Percentiles rank a stretch among this genome's conserved stretches.
These are phyloP conservation scores for Centaurea solstitialis DNA, from an alignment of 129 eudicot species.

Conservation along the genomic window DNA sequence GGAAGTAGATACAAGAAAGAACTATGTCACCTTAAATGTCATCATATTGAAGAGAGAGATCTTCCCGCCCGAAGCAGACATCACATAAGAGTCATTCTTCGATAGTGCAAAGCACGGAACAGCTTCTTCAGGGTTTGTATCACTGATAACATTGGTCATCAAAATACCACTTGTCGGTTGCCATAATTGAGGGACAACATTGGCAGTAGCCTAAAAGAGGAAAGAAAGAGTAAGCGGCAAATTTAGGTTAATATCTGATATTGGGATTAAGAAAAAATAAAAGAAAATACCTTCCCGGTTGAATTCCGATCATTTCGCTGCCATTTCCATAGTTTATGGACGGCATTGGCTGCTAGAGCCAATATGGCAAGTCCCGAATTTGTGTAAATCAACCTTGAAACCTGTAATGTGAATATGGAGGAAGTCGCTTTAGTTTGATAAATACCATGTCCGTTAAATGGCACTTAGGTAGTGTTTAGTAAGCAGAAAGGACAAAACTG, in stretches of 20 bases:
- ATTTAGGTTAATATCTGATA: neutral
- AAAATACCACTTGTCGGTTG: slow-evolving; percentile 86
- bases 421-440: neutral
- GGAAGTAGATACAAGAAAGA: neutral
- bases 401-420: slow-evolving; percentile 33
- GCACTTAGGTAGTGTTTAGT: neutral
- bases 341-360: slow-evolving; percentile 84
- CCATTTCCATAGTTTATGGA: slow-evolving; percentile 89
- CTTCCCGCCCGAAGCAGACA: slow-evolving; percentile 94
- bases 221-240: neutral
- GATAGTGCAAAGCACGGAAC: slow-evolving; percentile 88
- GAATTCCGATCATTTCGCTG: slow-evolving; percentile 62
- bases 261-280: neutral
- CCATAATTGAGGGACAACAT: slow-evolving; percentile 67
- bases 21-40: slow-evolving; percentile 70
- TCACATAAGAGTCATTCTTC: slow-evolving; percentile 86
- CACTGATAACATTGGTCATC: slow-evolving; percentile 83
- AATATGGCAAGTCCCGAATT: slow-evolving; percentile 74
- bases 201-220: slow-evolving; percentile 62
- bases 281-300: slow-evolving; percentile 54
- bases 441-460: neutral
- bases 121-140: slow-evolving; percentile 73
- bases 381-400: slow-evolving; percentile 76
- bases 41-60: slow-evolving; percentile 87
- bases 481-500: neutral